Evolutionary conservation across 352 stramenopile species (phyloP).

Genomic region (Pythium pectinolyticum): DNA sequence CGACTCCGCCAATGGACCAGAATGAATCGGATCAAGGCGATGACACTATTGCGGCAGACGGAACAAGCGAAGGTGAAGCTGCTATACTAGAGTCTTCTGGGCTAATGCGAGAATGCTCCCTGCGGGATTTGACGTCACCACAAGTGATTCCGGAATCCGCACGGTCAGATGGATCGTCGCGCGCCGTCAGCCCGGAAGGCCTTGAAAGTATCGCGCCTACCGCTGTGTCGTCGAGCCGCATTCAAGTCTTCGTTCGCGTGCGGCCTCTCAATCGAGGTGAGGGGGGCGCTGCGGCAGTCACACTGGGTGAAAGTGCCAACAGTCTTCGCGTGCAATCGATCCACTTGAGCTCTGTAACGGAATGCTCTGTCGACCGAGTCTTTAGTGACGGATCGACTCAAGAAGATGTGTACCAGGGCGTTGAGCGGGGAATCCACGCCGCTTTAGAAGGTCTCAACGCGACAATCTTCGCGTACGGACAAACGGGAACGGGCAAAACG

Average conservation of each 20-base stretch:
- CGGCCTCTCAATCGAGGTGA: conserved; percentile 37
- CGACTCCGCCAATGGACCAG: too few species aligned
- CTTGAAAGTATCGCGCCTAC: not conserved
- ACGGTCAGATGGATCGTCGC: too few species aligned
- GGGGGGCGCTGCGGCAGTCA: conserved; percentile 34
- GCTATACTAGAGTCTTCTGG: too few species aligned
- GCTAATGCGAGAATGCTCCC: too few species aligned
- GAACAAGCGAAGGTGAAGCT: too few species aligned
- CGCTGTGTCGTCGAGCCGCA: conserved; percentile 24
- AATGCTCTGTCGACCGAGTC: conserved; percentile 75
- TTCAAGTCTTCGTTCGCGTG: conserved; percentile 78
- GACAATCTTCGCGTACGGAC: conserved; percentile 92
- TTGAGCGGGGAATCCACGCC: conserved; percentile 63
- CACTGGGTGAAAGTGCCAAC: conserved; percentile 29
- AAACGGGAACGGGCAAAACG: conserved; percentile 91
- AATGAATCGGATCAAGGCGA: too few species aligned
- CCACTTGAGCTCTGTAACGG: conserved; percentile 32
- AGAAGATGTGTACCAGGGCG: conserved; percentile 72
- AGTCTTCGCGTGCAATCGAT: conserved; percentile 27
- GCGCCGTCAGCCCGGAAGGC: not conserved
- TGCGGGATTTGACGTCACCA: too few species aligned
- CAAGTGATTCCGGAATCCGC: too few species aligned
- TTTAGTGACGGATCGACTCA: conserved; percentile 68
- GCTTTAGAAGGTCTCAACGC: conserved; percentile 85
- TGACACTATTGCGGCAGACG: too few species aligned